These are phyloP conservation scores for Epicoccum sorghinum DNA, from an alignment of 2,329 filamentous ascomycete genomes.

Conservation along the genomic window DNA sequence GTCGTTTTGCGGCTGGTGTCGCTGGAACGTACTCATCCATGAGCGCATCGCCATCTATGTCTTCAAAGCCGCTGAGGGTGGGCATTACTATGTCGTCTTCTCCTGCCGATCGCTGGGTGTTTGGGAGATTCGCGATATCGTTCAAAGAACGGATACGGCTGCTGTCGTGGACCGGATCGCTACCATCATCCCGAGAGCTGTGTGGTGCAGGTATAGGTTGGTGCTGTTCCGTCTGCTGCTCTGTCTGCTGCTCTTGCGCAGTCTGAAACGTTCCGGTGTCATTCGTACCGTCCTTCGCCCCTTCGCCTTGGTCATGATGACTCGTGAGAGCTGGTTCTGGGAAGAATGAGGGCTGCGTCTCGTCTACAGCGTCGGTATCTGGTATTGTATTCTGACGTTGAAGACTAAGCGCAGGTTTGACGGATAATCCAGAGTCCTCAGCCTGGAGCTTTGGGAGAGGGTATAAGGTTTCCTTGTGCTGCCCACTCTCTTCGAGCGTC, in stretches of 20 bases:
- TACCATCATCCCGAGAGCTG: conserved; percentile 24
- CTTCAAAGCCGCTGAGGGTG: conserved; percentile 38
- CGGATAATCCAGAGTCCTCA: not conserved
- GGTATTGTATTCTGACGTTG: conserved; percentile 40
- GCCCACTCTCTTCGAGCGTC: conserved; percentile 24
- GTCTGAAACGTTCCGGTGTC: conserved; percentile 37
- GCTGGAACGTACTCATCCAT: conserved; percentile 32
- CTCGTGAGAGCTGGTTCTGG: conserved; percentile 2
- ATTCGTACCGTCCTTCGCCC: conserved; percentile 19
- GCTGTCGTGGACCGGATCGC: conserved; percentile 14
- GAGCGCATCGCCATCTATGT: conserved; percentile 43
- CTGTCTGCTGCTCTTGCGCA: conserved; percentile 48
- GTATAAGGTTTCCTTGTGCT: not conserved
- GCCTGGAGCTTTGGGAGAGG: not conserved
- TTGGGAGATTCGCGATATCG: conserved; percentile 46
- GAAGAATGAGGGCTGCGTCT: conserved; percentile 40
- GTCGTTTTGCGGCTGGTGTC: conserved; percentile 38
- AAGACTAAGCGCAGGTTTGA: conserved; percentile 16
- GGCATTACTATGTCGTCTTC: conserved; percentile 43
- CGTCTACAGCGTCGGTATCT: conserved; percentile 43
- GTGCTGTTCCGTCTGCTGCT: conserved; percentile 38
- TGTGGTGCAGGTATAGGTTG: conserved; percentile 18
- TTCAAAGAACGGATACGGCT: conserved; percentile 37
- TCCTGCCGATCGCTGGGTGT: conserved; percentile 38
- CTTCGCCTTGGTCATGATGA: conserved; percentile 1